Conservation (phyloP, 2,329 filamentous ascomycete genomes). For the Cercospora sp. region DNA sequence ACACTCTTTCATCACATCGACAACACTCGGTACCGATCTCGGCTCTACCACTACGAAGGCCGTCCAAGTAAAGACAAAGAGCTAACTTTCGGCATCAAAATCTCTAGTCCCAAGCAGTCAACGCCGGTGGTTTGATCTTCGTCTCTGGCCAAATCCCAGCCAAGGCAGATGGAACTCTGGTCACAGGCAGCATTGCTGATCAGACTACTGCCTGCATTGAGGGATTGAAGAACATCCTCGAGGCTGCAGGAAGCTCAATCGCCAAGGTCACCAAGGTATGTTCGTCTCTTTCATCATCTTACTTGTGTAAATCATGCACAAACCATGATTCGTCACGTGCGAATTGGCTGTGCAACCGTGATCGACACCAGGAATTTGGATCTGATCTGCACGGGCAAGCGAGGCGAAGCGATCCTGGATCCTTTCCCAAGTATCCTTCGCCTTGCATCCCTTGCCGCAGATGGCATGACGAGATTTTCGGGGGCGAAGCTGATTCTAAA, state of each 20-base stretch:
- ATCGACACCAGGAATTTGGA: not conserved
- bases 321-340: not conserved
- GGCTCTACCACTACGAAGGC: not conserved
- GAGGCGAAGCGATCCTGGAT: constrained; percentile 7
- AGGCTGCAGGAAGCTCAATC: constrained; percentile 75
- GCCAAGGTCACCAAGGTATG: constrained; percentile 79
- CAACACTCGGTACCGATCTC: constrained; percentile 4
- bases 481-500: constrained; percentile 3
- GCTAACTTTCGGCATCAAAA: constrained; percentile 2
- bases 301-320: not conserved
- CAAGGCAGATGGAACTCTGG: constrained; percentile 59
- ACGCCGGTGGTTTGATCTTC: constrained; percentile 65
- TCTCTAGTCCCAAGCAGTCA: constrained; percentile 59
- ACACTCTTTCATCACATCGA: constrained; percentile 1
- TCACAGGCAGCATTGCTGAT: constrained; percentile 65
- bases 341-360: not conserved
- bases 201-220: constrained; percentile 70
- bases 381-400: constrained; percentile 4
- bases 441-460: not conserved
- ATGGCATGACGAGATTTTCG: not conserved
- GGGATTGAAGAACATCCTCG: constrained; percentile 81
- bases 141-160: constrained; percentile 77
- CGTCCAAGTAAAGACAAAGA: not conserved
- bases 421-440: not conserved
- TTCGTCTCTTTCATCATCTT: not conserved